Percentiles rank a stretch among this genome's conserved stretches.
These are phyloP conservation scores for Coemansia sp. DNA, from an alignment of 192 early-diverging fungal genomes.

Conservation along the genomic window DNA sequence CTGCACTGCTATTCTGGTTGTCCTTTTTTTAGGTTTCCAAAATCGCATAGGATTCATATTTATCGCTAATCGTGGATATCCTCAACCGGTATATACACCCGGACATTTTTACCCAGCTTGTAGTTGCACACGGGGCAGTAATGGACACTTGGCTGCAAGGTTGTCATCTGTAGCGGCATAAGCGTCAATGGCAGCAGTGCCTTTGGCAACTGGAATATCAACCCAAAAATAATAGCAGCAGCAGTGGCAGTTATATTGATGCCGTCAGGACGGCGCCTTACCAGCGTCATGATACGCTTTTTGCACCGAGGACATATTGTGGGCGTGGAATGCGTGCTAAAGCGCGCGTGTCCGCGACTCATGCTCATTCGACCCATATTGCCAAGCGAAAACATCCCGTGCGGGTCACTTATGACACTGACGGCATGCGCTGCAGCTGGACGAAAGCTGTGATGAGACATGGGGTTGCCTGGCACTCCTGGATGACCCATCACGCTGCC, in stretches of 20 bases:
- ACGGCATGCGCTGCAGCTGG: constrained; percentile 13
- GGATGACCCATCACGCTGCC: constrained; percentile 1
- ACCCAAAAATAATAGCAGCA: constrained; percentile 26
- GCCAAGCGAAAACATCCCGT: constrained; percentile 42
- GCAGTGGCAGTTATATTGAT: constrained; percentile 30
- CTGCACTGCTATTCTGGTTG: neutral
- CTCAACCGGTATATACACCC: constrained; percentile 22
- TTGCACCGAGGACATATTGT: constrained; percentile 45
- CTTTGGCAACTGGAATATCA: constrained; percentile 27
- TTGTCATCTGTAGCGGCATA: constrained; percentile 45
- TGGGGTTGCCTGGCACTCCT: neutral
- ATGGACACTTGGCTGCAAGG: constrained; percentile 33
- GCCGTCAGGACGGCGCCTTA: constrained; percentile 33
- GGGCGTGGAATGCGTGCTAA: constrained; percentile 37
- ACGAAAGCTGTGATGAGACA: constrained; percentile 8
- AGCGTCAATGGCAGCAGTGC: constrained; percentile 36
- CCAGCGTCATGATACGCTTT: constrained; percentile 31
- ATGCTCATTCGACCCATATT: constrained; percentile 11
- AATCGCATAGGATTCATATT: too few relatives aligned
- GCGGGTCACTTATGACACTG: constrained; percentile 36
- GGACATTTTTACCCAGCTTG: constrained; percentile 50
- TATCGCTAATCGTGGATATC: neutral
- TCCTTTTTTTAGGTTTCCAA: neutral
- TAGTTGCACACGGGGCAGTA: constrained; percentile 46
- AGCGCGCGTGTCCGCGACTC: constrained; percentile 18